Evolutionary conservation across 169 alveolate genomes (phyloP).

Genomic region (Cryptosporidium baileyi): DNA sequence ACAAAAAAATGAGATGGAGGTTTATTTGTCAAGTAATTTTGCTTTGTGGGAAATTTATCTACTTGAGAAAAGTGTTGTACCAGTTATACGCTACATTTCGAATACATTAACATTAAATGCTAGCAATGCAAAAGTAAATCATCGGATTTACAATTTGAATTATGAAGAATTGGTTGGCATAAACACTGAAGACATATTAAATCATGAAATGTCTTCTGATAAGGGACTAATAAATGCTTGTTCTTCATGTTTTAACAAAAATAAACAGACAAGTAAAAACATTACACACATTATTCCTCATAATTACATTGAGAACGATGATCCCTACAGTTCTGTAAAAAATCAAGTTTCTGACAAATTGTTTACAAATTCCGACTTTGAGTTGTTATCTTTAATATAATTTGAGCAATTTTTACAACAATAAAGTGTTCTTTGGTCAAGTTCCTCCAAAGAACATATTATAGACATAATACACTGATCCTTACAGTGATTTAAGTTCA

Average conservation of each 20-base stretch:
- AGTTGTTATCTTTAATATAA: conserved; percentile 17
- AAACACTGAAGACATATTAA: conserved; percentile 12
- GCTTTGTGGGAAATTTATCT: conserved; percentile 61
- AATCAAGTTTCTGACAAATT: conserved; percentile 9
- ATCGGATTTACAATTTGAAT: conserved; percentile 4
- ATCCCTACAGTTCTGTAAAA: background rate
- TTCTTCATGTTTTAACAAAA: background rate
- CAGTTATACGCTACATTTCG: conserved; percentile 32
- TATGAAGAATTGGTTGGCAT: conserved; percentile 54
- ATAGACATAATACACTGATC: conserved; percentile 32
- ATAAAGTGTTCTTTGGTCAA: conserved; percentile 31
- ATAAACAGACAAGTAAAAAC: background rate
- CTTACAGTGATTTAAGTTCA: conserved; percentile 26
- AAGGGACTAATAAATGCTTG: conserved; percentile 3
- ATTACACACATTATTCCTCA: background rate
- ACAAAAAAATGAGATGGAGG: background rate
- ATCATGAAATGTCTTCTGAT: conserved; percentile 1
- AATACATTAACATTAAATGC: conserved; percentile 42
- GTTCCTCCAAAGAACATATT: conserved; percentile 19
- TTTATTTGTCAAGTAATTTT: conserved; percentile 20
- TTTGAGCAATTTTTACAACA: conserved; percentile 23
- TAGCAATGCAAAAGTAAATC: conserved; percentile 36
- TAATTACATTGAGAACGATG: background rate
- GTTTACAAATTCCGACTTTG: conserved; percentile 24
- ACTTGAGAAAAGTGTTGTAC: conserved; percentile 10